Base-by-base conservation (phyloP, 192 early-diverging fungal species). In the Coemansia sp. region DNA sequence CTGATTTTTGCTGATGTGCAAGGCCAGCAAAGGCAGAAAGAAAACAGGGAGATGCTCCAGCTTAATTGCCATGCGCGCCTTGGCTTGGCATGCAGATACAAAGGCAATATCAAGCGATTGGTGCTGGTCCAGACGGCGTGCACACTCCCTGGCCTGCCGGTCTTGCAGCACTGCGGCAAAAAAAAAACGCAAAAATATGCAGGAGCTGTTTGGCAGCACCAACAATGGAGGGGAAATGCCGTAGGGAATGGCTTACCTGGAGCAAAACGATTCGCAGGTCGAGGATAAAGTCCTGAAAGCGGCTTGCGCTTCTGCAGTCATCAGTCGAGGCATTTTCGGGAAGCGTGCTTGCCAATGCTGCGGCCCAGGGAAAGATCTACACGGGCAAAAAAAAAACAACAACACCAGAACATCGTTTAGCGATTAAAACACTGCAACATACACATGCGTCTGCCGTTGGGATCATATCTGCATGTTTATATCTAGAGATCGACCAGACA, bases 311-410 rank as follows among this genome's bases (percentile, higher is more conserved):
- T 41, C 75, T 40, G 45, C 62, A 68, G 47, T 77, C 80, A 38
- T 74, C 70, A 11, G 70, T 57, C 19, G 53, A 51, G 36, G 42
- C 41, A 38, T 37, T 64, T 41, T 27, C 61, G 31, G 80, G 71
- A 60, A 77, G 62, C 4, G 67, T 67, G 43, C 46, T 67, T 43
- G 59, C 17, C 75, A 83, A 70, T 2, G 67, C 68, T 19, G 67
- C 66, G 2, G 74, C 80, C 80, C 80, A 83, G 11, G 80, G 80
- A 32, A 83, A 83, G 56, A 83, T 77, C 80, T 83, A 82, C 67
- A 72, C 29, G 32, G 25, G 17, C 27, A 32, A 53, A 31, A n/a
- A 6, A 31, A 56, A 36, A 38, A 22, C 10, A 58, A 20, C n/a
- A 27, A 15, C 10, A 37, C n/a, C 19, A 12, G 19, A 19, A 19